A percentile compares a stretch with the other conserved stretches of the same genome.
phyloP scores from a whole-genome alignment of 2,329 filamentous ascomycete genomes.

The Scorias spongiosa region DNA sequence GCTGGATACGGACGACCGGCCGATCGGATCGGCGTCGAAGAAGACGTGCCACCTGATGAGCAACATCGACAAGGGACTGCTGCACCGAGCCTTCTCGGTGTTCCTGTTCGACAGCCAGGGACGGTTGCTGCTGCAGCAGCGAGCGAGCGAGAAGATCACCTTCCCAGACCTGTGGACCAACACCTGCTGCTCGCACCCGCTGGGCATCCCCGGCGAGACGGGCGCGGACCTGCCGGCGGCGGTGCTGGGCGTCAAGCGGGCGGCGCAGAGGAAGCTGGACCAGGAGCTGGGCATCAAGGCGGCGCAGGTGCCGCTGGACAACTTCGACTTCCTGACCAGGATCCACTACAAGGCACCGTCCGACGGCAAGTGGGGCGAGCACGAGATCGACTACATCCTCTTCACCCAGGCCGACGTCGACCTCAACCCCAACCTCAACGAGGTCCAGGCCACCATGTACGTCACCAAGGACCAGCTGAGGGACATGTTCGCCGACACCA shows the following conservation, averaged over 20 bases:
- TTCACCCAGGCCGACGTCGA: conserved; percentile 94
- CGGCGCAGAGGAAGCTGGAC: conserved; percentile 81
- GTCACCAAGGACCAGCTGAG: conserved; percentile 72
- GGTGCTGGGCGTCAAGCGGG: conserved; percentile 73
- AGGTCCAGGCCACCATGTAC: conserved; percentile 73
- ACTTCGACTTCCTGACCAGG: conserved; percentile 86
- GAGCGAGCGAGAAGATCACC: conserved; percentile 92
- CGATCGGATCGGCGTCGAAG: conserved; percentile 94
- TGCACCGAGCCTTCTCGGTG: conserved; percentile 94
- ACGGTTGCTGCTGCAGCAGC: conserved; percentile 85
- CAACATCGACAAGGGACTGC: conserved; percentile 89
- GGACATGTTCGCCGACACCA: conserved; percentile 59
- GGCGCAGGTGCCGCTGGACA: conserved; percentile 74
- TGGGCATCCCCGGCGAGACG: conserved; percentile 82
- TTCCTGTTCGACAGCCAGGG: conserved; percentile 95
- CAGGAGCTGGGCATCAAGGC: conserved; percentile 89
- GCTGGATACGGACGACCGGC: conserved; percentile 75
- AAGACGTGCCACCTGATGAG: conserved; percentile 98
- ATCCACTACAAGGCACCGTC: conserved; percentile 98
- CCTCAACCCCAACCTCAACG: conserved; percentile 67
- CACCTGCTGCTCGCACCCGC: conserved; percentile 95
- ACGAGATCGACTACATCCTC: conserved; percentile 98
- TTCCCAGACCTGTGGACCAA: conserved; percentile 99
- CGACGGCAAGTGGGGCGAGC: conserved; percentile 96
- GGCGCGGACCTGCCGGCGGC: conserved; percentile 68